These are phyloP conservation scores for Xerocomus brunneocitrinus DNA, from an alignment of 768 basidiomycete genomes.

Conservation along the genomic window DNA sequence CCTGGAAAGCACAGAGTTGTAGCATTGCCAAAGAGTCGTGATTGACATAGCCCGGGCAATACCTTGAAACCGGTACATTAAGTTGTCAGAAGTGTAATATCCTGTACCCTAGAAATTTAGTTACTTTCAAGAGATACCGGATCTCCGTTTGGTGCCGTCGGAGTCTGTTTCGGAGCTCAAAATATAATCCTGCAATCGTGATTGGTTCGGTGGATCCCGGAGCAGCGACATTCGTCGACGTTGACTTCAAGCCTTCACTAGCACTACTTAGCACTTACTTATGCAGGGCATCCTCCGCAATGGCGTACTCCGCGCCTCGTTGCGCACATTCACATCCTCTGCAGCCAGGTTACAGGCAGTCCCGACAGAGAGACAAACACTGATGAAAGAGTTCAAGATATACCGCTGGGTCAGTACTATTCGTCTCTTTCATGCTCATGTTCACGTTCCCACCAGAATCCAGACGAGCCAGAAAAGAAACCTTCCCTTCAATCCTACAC, in stretches of 20 bases:
- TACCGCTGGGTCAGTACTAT: slow-evolving; percentile 80
- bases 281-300: background rate
- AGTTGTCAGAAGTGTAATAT: too few relatives aligned
- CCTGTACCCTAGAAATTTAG: too few relatives aligned
- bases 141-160: too few relatives aligned
- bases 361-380: slow-evolving; percentile 59
- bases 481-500: slow-evolving; percentile 87
- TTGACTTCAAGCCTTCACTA: too few relatives aligned
- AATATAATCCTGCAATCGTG: background rate
- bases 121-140: too few relatives aligned
- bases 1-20: background rate
- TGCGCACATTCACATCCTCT: slow-evolving; percentile 33
- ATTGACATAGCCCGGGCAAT: too few relatives aligned
- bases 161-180: background rate
- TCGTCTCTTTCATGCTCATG: background rate
- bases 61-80: too few relatives aligned
- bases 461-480: slow-evolving; percentile 89
- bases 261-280: too few relatives aligned
- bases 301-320: slow-evolving; percentile 7
- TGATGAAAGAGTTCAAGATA: slow-evolving; percentile 95
- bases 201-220: slow-evolving; percentile 25
- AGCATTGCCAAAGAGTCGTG: too few relatives aligned
- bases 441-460: slow-evolving; percentile 55
- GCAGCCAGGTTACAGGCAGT: slow-evolving; percentile 33
- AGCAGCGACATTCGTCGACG: background rate